Evolutionary conservation across 2,329 filamentous ascomycete genomes (phyloP).

Genomic region (Botrytis paeoniae): DNA sequence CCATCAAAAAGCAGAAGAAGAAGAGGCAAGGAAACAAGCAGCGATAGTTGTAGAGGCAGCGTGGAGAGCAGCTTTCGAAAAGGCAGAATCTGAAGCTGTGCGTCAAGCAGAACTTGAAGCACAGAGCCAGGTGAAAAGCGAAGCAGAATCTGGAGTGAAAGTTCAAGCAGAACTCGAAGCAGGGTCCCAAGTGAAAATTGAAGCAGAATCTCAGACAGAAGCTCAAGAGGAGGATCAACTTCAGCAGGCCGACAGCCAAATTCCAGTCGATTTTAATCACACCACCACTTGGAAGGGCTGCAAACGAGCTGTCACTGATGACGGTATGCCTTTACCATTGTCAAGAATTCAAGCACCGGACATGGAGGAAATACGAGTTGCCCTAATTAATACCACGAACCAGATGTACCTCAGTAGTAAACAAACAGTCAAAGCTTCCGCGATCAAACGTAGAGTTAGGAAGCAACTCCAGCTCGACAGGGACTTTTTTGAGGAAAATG

Average conservation of each 20-base stretch:
- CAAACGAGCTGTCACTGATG: neutral
- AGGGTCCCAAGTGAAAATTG: accelerated
- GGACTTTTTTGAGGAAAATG: neutral
- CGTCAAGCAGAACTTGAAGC: neutral
- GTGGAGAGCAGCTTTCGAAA: accelerated
- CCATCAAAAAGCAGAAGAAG: neutral
- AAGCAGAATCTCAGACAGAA: neutral
- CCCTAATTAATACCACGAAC: neutral
- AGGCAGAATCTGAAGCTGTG: neutral
- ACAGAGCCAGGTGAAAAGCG: accelerated
- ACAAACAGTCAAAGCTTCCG: neutral
- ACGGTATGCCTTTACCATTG: too few species aligned
- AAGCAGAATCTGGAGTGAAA: too few species aligned
- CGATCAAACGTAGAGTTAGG: neutral
- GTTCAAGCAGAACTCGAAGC: neutral
- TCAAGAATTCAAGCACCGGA: neutral
- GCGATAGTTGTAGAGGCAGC: neutral
- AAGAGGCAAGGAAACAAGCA: neutral
- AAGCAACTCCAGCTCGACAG: neutral
- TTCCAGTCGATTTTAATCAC: neutral
- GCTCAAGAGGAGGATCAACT: neutral
- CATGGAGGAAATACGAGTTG: neutral
- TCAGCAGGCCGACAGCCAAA: neutral
- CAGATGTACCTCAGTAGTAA: neutral
- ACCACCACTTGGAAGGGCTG: neutral